Percentiles rank a stretch among this genome's conserved stretches.
phyloP scores from a whole-genome alignment of 306 rosid species.

The Alnus glutinosa region DNA sequence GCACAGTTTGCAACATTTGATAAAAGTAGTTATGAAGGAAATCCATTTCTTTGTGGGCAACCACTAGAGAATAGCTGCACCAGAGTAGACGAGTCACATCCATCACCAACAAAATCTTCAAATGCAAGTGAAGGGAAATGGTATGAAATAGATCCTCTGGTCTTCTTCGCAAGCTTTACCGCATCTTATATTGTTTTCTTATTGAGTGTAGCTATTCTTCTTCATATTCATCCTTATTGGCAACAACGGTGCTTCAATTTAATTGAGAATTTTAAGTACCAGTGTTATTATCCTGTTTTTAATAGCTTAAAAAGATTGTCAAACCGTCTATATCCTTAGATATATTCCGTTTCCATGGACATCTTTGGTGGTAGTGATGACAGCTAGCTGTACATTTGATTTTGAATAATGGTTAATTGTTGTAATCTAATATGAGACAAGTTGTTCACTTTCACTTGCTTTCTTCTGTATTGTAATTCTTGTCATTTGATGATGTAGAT shows the following conservation, averaged over 20 bases:
- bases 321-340: neutral
- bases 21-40: too few relatives aligned
- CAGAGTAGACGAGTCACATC: too few relatives aligned
- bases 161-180: constrained; percentile 3
- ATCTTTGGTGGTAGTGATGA: neutral
- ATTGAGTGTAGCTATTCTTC: neutral
- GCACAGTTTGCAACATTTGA: too few relatives aligned
- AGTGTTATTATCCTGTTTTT: neutral
- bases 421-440: neutral
- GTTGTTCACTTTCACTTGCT: too few relatives aligned
- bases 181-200: neutral
- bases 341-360: neutral
- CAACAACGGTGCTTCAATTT: neutral
- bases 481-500: too few relatives aligned
- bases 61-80: too few relatives aligned
- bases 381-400: neutral
- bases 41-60: too few relatives aligned
- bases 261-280: neutral
- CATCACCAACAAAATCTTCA: too few relatives aligned
- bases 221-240: constrained; percentile 9
- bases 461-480: too few relatives aligned
- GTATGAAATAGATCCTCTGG: neutral
- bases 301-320: neutral
- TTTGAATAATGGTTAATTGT: neutral
- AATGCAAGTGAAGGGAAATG: neutral